Conservation (phyloP, 2,329 filamentous ascomycete genomes). For the Talaromyces albobiverticillius region DNA sequence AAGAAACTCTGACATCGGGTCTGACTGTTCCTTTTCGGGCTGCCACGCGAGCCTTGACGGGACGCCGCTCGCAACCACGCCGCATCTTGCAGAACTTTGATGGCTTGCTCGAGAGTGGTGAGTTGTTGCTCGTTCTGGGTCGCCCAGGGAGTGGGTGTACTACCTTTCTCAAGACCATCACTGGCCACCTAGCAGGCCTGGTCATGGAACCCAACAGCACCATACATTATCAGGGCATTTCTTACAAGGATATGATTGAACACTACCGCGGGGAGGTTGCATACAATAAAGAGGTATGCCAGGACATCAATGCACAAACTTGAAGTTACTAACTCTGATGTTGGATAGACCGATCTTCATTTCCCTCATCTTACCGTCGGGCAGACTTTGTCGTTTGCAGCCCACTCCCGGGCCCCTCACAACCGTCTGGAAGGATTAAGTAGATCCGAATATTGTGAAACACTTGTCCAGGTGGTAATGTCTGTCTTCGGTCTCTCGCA, state of each 20-base stretch:
- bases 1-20: constrained; percentile 62
- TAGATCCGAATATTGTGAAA: constrained; percentile 33
- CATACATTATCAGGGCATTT: constrained; percentile 73
- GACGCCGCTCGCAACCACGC: neutral
- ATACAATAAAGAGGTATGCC: constrained; percentile 56
- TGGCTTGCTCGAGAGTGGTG: constrained; percentile 50
- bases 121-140: constrained; percentile 51
- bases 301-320: neutral
- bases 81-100: constrained; percentile 53
- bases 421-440: constrained; percentile 27
- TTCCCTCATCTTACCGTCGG: constrained; percentile 73
- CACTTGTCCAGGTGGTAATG: constrained; percentile 44
- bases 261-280: constrained; percentile 42
- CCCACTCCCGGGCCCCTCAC: constrained; percentile 56
- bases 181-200: constrained; percentile 77
- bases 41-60: constrained; percentile 41
- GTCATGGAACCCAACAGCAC: constrained; percentile 66
- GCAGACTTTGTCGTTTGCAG: constrained; percentile 74
- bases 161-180: constrained; percentile 62
- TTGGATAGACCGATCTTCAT: constrained; percentile 58
- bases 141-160: constrained; percentile 50
- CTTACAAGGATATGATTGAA: constrained; percentile 70
- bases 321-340: neutral
- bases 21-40: constrained; percentile 57
- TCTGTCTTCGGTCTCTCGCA: constrained; percentile 48